Evolutionary conservation across 1,284 basidiomycete genomes (phyloP), one percentile per base, ranked within the genome.

Genomic region (Rhodotorula sp.): DNA sequence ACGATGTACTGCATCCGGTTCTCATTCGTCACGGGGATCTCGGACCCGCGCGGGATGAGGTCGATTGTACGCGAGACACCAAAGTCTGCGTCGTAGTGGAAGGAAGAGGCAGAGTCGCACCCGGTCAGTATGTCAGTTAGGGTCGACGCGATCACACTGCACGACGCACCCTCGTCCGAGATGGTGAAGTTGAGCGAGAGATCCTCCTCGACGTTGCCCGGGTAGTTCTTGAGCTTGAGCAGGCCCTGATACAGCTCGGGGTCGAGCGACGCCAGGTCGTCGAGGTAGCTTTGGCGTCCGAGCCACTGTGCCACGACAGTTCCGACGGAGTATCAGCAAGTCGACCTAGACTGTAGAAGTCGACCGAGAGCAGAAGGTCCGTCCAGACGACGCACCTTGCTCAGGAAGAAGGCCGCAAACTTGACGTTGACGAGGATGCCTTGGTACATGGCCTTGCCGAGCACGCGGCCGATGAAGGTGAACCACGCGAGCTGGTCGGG

Each of bases 391-490:
- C 83, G 70, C 71, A 90, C 89, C 86, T 94, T 94, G 19, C 90
- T 88, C 50, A 96, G 85, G 86, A 99, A 99, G 84, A 99, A 99
- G 13, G 89, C 88, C 1, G 97, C 94, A 82, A 99, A 98, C 1
- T 91, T 91, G 8, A 96, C 91, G 77, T 98, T 93, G n/a, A 97
- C 89, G 12, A 99, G 85, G 62, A 99, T 98, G 4, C 95, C 94
- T 67, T 98, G 93, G 80, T 99, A 99, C 78, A 99, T 85, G 0
- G 96, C 96, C 81, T 98, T 98, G 16, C 95, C 96, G 0, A 98
- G 84, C 41, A 99, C 91, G 0, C 92, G 86, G 0, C 97, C 96
- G 71, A 98, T 89, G 82, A 98, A 99, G 3, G 89, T 86, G 81
- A 94, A 99, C 97, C 97, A 99, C 58, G 87, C 87, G 64, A 97